phyloP scores from a whole-genome alignment of 345 rosid species.

The Eucalyptus polybractea region DNA sequence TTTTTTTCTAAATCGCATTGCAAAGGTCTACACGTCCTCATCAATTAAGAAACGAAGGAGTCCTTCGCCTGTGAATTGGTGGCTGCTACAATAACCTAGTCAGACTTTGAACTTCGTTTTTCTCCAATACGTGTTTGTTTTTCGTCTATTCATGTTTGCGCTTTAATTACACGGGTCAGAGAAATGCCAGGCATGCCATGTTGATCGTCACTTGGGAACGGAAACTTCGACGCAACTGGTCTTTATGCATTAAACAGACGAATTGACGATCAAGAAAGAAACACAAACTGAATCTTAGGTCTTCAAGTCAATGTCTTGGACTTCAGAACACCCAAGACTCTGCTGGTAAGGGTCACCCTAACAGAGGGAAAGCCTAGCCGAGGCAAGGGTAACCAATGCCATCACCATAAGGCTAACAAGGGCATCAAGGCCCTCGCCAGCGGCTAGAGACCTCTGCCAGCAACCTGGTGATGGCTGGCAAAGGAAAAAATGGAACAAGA shows the following conservation, averaged over 20 bases:
- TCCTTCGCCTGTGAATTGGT: not conserved
- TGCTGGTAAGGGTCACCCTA: too few relatives aligned
- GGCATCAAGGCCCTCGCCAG: too few relatives aligned
- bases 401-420: too few relatives aligned
- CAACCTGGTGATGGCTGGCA: too few relatives aligned
- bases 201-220: not conserved
- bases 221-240: not conserved
- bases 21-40: not conserved
- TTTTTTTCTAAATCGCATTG: not conserved
- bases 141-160: not conserved
- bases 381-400: too few relatives aligned
- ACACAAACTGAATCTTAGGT: not conserved
- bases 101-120: not conserved
- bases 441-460: rapidly evolving
- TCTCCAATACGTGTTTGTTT: not conserved
- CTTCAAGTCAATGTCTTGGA: not conserved
- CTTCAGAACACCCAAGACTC: too few relatives aligned
- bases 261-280: not conserved
- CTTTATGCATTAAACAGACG: not conserved
- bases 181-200: not conserved
- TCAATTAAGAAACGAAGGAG: not conserved
- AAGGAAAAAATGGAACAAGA: rapidly evolving
- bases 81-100: not conserved
- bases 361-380: rapidly evolving
- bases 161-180: not conserved